A percentile compares a stretch with the other conserved stretches of the same genome.
phyloP scores from a whole-genome alignment of 768 basidiomycete genomes.

The Tricholoma flavovirens region DNA sequence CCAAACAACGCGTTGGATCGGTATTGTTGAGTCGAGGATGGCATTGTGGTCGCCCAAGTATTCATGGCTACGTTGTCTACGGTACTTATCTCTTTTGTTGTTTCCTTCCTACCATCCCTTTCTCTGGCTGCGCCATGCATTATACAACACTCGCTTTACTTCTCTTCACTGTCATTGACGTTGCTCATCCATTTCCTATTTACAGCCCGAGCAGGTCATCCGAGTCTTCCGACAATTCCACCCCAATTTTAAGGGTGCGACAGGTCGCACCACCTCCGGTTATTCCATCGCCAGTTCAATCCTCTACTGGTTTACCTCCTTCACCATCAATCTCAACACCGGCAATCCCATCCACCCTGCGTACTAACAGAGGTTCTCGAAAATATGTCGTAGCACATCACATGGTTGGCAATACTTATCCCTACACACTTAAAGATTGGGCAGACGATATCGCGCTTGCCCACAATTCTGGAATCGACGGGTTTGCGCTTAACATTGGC shows the following conservation, averaged over 20 bases:
- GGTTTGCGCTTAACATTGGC: slow-evolving; percentile 69
- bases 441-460: slow-evolving; percentile 51
- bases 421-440: slow-evolving; percentile 48
- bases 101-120: not conserved
- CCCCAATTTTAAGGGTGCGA: not conserved
- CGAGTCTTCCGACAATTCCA: not conserved
- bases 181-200: slow-evolving; percentile 5
- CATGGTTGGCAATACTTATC: slow-evolving; percentile 66
- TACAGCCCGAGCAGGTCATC: not conserved
- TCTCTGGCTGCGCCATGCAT: slow-evolving; percentile 10
- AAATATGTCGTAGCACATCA: slow-evolving; percentile 51
- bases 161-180: slow-evolving; percentile 6
- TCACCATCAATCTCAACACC: not conserved
- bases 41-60: no score
- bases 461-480: slow-evolving; percentile 54
- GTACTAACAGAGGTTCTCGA: slow-evolving; percentile 25
- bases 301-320: not conserved
- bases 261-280: not conserved
- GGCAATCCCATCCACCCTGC: slow-evolving; percentile 3
- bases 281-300: not conserved
- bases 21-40: not conserved
- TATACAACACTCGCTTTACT: slow-evolving; percentile 5
- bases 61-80: no score
- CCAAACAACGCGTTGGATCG: not conserved
- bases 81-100: not conserved